Conservation (phyloP, 2,329 filamentous ascomycete genomes). For the Rasamsonia emersonii region DNA sequence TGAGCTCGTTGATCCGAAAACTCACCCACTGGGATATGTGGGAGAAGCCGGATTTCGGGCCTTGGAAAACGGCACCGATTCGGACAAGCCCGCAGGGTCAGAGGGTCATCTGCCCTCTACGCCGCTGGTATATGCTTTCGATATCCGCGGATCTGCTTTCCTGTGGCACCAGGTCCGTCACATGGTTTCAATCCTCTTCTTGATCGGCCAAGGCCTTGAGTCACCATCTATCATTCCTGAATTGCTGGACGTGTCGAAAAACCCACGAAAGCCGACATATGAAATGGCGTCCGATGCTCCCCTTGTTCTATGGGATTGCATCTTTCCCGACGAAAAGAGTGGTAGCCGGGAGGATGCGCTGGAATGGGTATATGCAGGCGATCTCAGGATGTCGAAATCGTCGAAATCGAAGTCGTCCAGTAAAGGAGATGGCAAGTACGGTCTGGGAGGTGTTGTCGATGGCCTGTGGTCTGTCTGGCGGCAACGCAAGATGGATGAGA, state of each 20-base stretch:
- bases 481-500: conserved; percentile 78
- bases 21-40: conserved; percentile 50
- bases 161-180: conserved; percentile 97
- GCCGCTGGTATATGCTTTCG: conserved; percentile 74
- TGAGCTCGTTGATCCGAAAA: conserved; percentile 52
- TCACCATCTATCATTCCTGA: conserved; percentile 61
- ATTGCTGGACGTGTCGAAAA: conserved; percentile 63
- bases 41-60: conserved; percentile 34
- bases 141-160: conserved; percentile 83
- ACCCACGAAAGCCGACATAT: conserved; percentile 74
- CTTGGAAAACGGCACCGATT: conserved; percentile 12
- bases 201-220: conserved; percentile 84
- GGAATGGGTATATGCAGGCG: conserved; percentile 71
- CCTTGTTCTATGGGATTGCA: conserved; percentile 90
- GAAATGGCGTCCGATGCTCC: conserved; percentile 85
- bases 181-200: conserved; percentile 87
- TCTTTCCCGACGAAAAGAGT: conserved; percentile 58
- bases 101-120: conserved; percentile 23
- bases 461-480: conserved; percentile 78
- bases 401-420: too few species aligned
- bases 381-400: conserved; percentile 41
- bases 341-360: conserved; percentile 51
- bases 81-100: conserved; percentile 9
- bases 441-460: conserved; percentile 58
- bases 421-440: conserved; percentile 52